Conservation (phyloP, 352 stramenopile species). For the Globisporangium viniferum region DNA sequence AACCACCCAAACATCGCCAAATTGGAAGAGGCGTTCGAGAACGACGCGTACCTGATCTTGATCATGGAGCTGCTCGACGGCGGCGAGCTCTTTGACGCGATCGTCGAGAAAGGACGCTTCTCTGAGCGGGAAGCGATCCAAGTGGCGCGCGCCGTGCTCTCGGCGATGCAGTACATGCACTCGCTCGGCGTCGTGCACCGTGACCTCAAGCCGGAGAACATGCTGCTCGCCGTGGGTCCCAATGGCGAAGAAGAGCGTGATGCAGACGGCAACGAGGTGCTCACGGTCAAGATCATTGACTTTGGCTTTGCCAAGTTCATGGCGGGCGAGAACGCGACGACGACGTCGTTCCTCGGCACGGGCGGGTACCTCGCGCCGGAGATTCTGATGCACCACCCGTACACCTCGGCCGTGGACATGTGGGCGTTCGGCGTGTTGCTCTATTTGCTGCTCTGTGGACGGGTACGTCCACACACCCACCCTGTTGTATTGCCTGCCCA, state of each 20-base stretch:
- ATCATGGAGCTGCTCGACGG: constrained; percentile 78
- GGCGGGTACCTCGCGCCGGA: constrained; percentile 96
- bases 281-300: constrained; percentile 97
- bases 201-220: constrained; percentile 78
- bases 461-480: constrained; percentile 41
- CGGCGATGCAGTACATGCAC: constrained; percentile 75
- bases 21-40: constrained; percentile 65
- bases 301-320: constrained; percentile 97
- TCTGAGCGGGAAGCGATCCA: constrained; percentile 51
- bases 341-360: constrained; percentile 75
- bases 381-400: constrained; percentile 95
- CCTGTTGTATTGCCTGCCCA: background rate
- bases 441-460: constrained; percentile 96
- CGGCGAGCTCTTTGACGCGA: constrained; percentile 80
- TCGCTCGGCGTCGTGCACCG: constrained; percentile 60
- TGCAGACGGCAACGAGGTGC: constrained; percentile 1
- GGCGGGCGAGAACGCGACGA: constrained; percentile 42
- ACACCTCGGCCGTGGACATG: constrained; percentile 94
- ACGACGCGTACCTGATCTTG: constrained; percentile 60
- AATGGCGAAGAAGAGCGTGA: constrained; percentile 15
- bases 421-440: constrained; percentile 97
- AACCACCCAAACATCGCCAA: constrained; percentile 70
- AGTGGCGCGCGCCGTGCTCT: constrained; percentile 56
- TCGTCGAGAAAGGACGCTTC: constrained; percentile 63
- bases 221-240: constrained; percentile 43